Base-by-base conservation (phyloP, 1,284 basidiomycete species). In the Cryptococcus deneoformans region DNA sequence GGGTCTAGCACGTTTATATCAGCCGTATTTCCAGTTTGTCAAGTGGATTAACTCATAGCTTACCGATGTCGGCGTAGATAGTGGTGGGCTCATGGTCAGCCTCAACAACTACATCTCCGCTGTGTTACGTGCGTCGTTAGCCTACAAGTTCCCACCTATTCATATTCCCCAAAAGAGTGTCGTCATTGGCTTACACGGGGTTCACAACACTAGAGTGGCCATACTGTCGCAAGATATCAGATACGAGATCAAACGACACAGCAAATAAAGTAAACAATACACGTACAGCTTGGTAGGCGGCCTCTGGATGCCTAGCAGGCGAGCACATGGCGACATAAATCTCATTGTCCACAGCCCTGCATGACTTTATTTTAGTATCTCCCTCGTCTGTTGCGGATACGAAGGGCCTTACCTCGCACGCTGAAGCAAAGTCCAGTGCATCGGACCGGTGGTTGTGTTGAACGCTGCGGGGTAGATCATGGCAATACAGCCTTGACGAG, bases 371-470 rank as follows among this genome's bases (percentile, higher is more conserved):
- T 34, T 29, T 38, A 16, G 20, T n/a, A 51, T 16, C 39, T 40
- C 38, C 14, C 24, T 40, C 39, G 34, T n/a, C 39, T 35, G 34
- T 29, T n/a, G 34, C 7, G 34, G 8, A 36, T 38, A 42, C 40
- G 44, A 45, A 12, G 38, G 2, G 20, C 66, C 81, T 34, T 67
- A 91, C 90, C 93, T 83, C 54, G 87, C 86, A 53, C 90, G 84
- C 71, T 92, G 90, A 10, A 99, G 82, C 1, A 99, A 82, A 66
- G 95, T 92, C 95, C 95, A 99, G 73, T 98, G 92, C 53, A 97
- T 80, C 0, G 95, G 95, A 0, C 96, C 96, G 0, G 95, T 98
- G 0, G 94, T 97, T 60, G 80, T 76, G 67, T 81, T 81, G 77
- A 81, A 81, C 3, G 80, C 80, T 2, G 79, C 77, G 6, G 93